Base-by-base conservation (phyloP, 768 basidiomycete species). In the Exidia glandulosa region DNA sequence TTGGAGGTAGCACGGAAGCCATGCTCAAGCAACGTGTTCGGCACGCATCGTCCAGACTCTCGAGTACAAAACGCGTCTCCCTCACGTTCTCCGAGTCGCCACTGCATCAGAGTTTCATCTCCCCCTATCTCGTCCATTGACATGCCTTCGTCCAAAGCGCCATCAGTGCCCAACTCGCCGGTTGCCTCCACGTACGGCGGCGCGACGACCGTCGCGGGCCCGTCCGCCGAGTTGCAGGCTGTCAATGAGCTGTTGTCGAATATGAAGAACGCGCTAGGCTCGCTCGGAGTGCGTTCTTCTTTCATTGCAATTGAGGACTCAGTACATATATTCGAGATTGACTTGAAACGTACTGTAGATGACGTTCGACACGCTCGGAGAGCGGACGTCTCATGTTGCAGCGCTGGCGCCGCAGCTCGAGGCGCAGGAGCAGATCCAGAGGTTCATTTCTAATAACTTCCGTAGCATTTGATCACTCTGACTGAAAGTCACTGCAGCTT, bases 351-450 rank as follows among this genome's bases (percentile, higher is more conserved):
- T 7, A 23, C 1, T 52, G 23, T 59, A 83, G 82, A 68, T 69
- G 3, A 72, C 74, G 3, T 75, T 80, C 57, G 78, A 77, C 54
- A 71, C 72, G 6, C 66, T 83, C 45, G 75, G 76, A 33, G 71
- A 72, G 19, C 78, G 81, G 61, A 76, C 77, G 2, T 68, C 74
- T 59, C 74, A 77, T 54, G 70, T 78, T 37, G 75, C 77, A 3
- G 65, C 75, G 48, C 64, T 72, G 5, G 76, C 73, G 4, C 76
- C 74, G 9, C 71, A 76, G 25, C 59, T 72, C 12, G 76, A 75
- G 56, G 72, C 71, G 23, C 71, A 73, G 37, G 64, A 74, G 50
- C 75, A 77, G 54, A 72, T 79, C n/a, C 71, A 73, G 50, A 74
- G 69, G 80, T 80, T 10, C 36, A n/a, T 37, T 25, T 37, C 12